phyloP scores from a whole-genome alignment of 345 rosid species.

The Bretschneidera sinensis region DNA sequence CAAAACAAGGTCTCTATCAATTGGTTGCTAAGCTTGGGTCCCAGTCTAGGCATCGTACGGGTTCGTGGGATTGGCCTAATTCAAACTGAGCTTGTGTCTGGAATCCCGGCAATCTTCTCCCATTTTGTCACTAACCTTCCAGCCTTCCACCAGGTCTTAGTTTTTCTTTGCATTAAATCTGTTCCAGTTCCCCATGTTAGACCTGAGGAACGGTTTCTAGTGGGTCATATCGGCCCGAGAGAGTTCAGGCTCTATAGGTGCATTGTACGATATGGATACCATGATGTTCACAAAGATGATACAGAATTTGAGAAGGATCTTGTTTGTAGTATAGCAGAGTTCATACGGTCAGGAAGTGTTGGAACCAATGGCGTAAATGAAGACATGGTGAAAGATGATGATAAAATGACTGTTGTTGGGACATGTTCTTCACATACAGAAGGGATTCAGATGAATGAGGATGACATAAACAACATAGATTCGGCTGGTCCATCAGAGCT shows the following conservation, averaged over 20 bases:
- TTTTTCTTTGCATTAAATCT: slow-evolving; percentile 90
- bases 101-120: slow-evolving; percentile 95
- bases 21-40: slow-evolving; percentile 84
- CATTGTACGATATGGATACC: slow-evolving; percentile 89
- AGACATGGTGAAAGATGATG: slow-evolving; percentile 37
- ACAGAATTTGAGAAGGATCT: slow-evolving; percentile 87
- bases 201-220: slow-evolving; percentile 79
- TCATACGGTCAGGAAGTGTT: slow-evolving; percentile 49
- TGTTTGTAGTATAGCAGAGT: slow-evolving; percentile 84
- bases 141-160: slow-evolving; percentile 90
- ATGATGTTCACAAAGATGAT: slow-evolving; percentile 87
- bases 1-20: slow-evolving; percentile 91
- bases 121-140: slow-evolving; percentile 97
- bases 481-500: slow-evolving; percentile 54
- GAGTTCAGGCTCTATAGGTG: slow-evolving; percentile 78
- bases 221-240: slow-evolving; percentile 78
- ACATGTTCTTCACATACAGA: slow-evolving; percentile 58
- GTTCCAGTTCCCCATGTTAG: slow-evolving; percentile 94
- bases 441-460: slow-evolving; percentile 53
- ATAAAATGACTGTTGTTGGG: slow-evolving; percentile 76
- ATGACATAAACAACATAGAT: slow-evolving; percentile 29
- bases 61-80: slow-evolving; percentile 85
- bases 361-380: slow-evolving; percentile 14
- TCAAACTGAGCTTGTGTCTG: slow-evolving; percentile 91
- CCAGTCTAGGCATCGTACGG: slow-evolving; percentile 81